Evolutionary conservation across 192 early-diverging fungal species (phyloP).

Genomic region (Geranomyces michiganensis): DNA sequence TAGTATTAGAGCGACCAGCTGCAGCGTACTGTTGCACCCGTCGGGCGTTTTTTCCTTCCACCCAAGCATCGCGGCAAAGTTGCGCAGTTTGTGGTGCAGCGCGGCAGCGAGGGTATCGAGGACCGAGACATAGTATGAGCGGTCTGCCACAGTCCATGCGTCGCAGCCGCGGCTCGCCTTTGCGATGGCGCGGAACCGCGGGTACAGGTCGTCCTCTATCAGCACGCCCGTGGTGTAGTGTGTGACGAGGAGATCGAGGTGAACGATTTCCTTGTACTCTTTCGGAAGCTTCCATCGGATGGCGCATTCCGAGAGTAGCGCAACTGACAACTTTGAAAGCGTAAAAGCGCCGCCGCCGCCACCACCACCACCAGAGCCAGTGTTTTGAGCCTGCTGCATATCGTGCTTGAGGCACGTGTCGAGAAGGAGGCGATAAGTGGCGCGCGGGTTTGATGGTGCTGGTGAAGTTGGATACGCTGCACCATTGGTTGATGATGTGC

Average conservation of each 20-base stretch:
- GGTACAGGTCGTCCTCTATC: conserved; percentile 36
- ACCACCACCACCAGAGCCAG: neutral
- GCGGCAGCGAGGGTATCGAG: conserved; percentile 14
- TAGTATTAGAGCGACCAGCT: conserved; percentile 21
- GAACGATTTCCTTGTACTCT: conserved; percentile 42
- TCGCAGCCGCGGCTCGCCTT: neutral
- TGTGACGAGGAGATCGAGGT: conserved; percentile 33
- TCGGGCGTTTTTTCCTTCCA: conserved; percentile 35
- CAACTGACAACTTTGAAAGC: conserved; percentile 58
- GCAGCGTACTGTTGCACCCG: conserved; percentile 27
- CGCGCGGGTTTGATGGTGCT: conserved; percentile 62
- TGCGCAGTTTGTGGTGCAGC: conserved; percentile 15
- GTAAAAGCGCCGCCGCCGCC: conserved; percentile 40
- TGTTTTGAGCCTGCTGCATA: conserved; percentile 35
- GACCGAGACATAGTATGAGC: conserved; percentile 27
- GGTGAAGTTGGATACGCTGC: conserved; percentile 29
- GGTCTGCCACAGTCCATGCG: conserved; percentile 10
- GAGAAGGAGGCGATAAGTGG: conserved; percentile 63
- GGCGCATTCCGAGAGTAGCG: conserved; percentile 68
- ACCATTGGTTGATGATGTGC: neutral
- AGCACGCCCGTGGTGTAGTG: conserved; percentile 21
- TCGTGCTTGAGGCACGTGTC: conserved; percentile 68
- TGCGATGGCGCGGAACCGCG: conserved; percentile 19
- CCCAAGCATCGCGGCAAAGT: conserved; percentile 26
- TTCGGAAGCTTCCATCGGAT: conserved; percentile 68